Conservation (phyloP, 164 flowering plant genomes). For the Vitis vinifera region ASM3070453v1 NC_081816.1:5459001-5459500, state of each 20-base stretch:
- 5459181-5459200: not conserved
- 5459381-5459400: slow-evolving; percentile 60
- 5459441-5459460: slow-evolving; percentile 38
- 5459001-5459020: slow-evolving; percentile 34
- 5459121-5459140: not conserved
- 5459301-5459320: not conserved
- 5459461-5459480: slow-evolving; percentile 42
- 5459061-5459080: not conserved
- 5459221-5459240: not conserved
- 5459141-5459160: not conserved
- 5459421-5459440: slow-evolving; percentile 39
- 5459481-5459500: slow-evolving; percentile 49
- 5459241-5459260: not conserved
- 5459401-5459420: slow-evolving; percentile 28
- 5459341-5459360: not conserved
- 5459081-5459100: not conserved
- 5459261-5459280: not conserved
- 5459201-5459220: not conserved
- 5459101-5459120: no score
- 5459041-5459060: slow-evolving; percentile 23
- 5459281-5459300: not conserved
- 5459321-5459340: not conserved
- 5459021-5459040: slow-evolving; percentile 29
- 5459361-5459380: slow-evolving; percentile 55
- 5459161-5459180: not conserved